Percentiles rank a stretch among this genome's conserved stretches.
Evolutionary conservation across 2,329 filamentous ascomycete species (phyloP).

Genomic region (Teratosphaeria pseudoeucalypti): DNA sequence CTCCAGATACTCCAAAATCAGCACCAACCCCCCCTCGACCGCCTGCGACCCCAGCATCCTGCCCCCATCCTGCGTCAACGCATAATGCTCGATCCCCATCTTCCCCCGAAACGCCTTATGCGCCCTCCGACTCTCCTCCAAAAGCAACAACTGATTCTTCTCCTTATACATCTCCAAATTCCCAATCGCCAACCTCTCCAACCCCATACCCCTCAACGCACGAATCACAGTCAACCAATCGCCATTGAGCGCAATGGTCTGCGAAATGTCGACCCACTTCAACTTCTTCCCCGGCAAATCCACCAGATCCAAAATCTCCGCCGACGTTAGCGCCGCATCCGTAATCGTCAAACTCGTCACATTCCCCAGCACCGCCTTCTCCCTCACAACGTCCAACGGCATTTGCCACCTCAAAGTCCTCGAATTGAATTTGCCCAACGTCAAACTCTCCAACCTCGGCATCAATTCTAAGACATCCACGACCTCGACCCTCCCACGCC

Average conservation of each 20-base stretch:
- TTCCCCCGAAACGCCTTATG: neutral
- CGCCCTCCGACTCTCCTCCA: neutral
- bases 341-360: neutral
- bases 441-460: slow-evolving; percentile 44
- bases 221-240: neutral
- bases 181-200: neutral
- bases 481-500: neutral
- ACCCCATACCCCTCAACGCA: neutral
- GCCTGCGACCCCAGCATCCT: neutral
- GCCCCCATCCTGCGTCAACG: neutral
- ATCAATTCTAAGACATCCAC: slow-evolving; percentile 51
- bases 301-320: neutral
- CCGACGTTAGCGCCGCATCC: neutral
- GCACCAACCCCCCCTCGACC: neutral
- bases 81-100: neutral
- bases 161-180: neutral
- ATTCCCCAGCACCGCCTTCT: neutral
- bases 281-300: neutral
- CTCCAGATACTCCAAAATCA: neutral
- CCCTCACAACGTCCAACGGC: neutral
- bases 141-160: neutral
- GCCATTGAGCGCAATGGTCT: neutral
- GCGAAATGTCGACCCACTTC: neutral
- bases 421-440: neutral
- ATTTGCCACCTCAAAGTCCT: neutral